Conservation (phyloP, 2,329 filamentous ascomycete genomes). For the Penicillium corylophilum region DNA sequence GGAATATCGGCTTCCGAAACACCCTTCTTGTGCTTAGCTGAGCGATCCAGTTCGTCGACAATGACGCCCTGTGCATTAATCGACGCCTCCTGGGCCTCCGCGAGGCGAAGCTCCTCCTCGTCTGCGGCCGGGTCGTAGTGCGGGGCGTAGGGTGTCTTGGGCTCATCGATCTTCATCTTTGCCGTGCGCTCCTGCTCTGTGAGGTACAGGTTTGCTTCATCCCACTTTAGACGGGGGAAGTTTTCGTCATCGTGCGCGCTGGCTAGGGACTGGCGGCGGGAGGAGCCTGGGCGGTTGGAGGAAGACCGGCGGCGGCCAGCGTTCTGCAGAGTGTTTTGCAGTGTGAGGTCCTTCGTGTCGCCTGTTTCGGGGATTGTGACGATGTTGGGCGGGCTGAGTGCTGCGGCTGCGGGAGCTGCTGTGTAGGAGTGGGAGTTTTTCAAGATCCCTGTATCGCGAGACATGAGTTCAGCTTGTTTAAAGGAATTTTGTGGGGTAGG, state of each 20-base stretch:
- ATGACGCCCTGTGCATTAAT: conserved; percentile 70
- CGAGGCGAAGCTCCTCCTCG: conserved; percentile 61
- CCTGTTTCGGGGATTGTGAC: conserved; percentile 47
- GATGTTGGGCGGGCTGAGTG: conserved; percentile 31
- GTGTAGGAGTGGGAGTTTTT: conserved; percentile 75
- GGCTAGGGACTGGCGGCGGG: conserved; percentile 68
- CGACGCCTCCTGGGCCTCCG: conserved; percentile 36
- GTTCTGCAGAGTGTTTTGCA: conserved; percentile 93
- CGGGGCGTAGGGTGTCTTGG: conserved; percentile 93
- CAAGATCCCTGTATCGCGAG: conserved; percentile 68
- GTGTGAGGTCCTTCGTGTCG: conserved; percentile 79
- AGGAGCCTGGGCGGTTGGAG: conserved; percentile 64
- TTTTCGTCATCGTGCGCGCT: conserved; percentile 54
- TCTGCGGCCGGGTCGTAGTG: conserved; percentile 90
- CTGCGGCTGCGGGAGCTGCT: conserved; percentile 51
- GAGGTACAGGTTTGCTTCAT: conserved; percentile 95
- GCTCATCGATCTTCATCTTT: conserved; percentile 99
- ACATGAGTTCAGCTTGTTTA: not conserved
- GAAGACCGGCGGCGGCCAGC: conserved; percentile 84
- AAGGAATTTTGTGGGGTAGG: not conserved
- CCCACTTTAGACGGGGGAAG: conserved; percentile 87
- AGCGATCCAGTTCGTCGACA: conserved; percentile 64
- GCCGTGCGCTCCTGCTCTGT: conserved; percentile 93
- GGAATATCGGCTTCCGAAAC: conserved; percentile 76
- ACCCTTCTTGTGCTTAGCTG: conserved; percentile 47